Evolutionary conservation across 1,139 yeast species (phyloP), one percentile per base, ranked within the genome.

Genomic region (Debaryomyces subglobosus): DNA sequence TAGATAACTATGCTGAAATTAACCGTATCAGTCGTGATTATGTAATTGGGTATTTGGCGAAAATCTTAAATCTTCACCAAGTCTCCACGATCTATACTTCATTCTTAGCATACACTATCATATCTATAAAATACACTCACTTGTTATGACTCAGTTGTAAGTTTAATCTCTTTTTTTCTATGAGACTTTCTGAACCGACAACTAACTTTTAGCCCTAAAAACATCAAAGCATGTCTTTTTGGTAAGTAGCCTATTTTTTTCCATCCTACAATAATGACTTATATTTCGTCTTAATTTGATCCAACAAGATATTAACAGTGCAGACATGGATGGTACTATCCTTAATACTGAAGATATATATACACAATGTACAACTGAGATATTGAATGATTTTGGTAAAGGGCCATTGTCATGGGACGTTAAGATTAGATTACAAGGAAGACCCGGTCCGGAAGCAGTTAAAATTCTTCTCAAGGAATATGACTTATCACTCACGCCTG

Each of bases 281-380:
- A n/a, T 6, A 21, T n/a, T 37, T 12, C 23, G 13, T 21, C 18
- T 25, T 21, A 24, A 8, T 24, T 24, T 23, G 20, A 30, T 7
- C 23, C 15, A 5, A 13, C 5, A 13, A 30, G 39, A 24, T 42
- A 51, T 60, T 58, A 61, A 62, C 64, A 24, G 1, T 32, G 15
- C 37, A 77, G 92, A 94, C 74, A 91, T 94, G 97, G 98, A 94
- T 64, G 99, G 99, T 2, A 81, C 96, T 25, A 74, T 94, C 53
- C 79, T 94, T 62, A 89, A 92, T 69, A 88, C 97, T 2, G 99
- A 94, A 67, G 96, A 89, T 54, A 76, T 91, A 49, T 94, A 94
- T 65, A 92, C 99, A 0, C 82, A 82, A 50, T 87, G 88, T 3
- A 73, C 89, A 38, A 79, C 86, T 43, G 84, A 81, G 48, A 67